A percentile compares a stretch with the other conserved stretches of the same genome.
Conservation (phyloP, 1,284 basidiomycete species). For the Fomitopsis pinicola region DNA sequence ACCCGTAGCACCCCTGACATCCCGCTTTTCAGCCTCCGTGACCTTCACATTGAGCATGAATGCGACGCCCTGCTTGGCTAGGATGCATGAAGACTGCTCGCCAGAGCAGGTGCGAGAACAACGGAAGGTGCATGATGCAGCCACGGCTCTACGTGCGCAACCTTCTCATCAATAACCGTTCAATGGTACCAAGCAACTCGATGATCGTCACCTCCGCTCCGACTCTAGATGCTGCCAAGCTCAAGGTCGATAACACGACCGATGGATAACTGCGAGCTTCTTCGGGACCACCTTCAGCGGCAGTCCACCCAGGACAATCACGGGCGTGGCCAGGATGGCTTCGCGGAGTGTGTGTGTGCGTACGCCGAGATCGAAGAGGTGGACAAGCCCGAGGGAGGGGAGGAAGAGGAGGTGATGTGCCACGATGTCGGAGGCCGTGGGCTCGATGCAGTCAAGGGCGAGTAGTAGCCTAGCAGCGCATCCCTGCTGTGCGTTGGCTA, state of each 20-base stretch:
- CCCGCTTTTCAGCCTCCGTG: constrained; percentile 78
- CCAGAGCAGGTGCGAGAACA: constrained; percentile 25
- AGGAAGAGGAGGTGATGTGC: constrained; percentile 45
- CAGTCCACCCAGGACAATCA: constrained; percentile 88
- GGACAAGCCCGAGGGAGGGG: constrained; percentile 49
- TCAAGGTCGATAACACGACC: no score
- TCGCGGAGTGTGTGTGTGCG: no score
- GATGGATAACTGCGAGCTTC: constrained; percentile 98
- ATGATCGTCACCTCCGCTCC: constrained; percentile 97
- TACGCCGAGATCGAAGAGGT: constrained; percentile 56
- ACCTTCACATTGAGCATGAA: no score
- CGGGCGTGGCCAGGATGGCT: no score
- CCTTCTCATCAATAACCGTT: constrained; percentile 92
- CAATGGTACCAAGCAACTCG: constrained; percentile 87
- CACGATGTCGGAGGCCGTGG: no score
- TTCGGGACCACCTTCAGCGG: constrained; percentile 90
- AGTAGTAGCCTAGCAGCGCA: no score
- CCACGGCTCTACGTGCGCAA: constrained; percentile 59
- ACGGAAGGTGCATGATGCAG: neutral
- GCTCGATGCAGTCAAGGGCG: no score
- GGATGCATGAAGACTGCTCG: no score
- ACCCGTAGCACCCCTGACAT: no score
- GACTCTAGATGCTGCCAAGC: constrained; percentile 98
- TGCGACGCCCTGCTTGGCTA: constrained; percentile 96
- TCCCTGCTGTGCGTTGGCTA: no score